Evolutionary conservation across 352 stramenopile genomes (phyloP).

Genomic region (Phytophthora meadii): DNA sequence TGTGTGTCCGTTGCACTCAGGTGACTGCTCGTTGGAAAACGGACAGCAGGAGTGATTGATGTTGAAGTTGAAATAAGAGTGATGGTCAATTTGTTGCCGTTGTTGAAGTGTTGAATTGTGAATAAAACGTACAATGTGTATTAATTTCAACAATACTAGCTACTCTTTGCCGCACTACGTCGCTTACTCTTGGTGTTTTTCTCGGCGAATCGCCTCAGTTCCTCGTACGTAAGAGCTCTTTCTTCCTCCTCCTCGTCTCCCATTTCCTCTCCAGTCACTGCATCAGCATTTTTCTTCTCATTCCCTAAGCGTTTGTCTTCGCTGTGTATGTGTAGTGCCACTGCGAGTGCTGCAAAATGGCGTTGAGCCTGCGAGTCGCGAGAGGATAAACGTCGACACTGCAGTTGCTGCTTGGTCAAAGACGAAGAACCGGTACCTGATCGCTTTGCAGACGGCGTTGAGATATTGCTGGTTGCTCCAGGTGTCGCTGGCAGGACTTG

Average conservation of each 20-base stretch:
- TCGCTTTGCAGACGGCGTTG: slow-evolving; percentile 17
- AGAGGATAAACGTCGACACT: slow-evolving; percentile 42
- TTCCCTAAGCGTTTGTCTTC: slow-evolving; percentile 13
- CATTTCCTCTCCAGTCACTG: slow-evolving; percentile 15
- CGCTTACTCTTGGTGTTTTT: slow-evolving; percentile 53
- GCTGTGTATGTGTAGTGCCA: slow-evolving; percentile 11
- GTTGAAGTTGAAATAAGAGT: slow-evolving; percentile 9
- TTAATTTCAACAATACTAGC: slow-evolving; percentile 2
- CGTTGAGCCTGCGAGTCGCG: slow-evolving; percentile 52
- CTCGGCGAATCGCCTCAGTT: slow-evolving; percentile 69
- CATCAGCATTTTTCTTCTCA: slow-evolving; percentile 21
- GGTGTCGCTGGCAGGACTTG: slow-evolving; percentile 5
- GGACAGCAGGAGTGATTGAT: slow-evolving; percentile 10
- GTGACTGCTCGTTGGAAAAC: slow-evolving; percentile 9
- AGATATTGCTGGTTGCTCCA: slow-evolving; percentile 1
- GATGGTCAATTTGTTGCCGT: slow-evolving; percentile 27
- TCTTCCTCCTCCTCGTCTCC: slow-evolving; percentile 74
- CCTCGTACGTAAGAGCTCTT: slow-evolving; percentile 74
- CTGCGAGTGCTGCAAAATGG: slow-evolving; percentile 48
- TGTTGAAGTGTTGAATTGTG: slow-evolving; percentile 17
- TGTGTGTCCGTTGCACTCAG: slow-evolving; percentile 18
- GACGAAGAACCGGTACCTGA: slow-evolving; percentile 12
- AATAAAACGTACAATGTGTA: no score
- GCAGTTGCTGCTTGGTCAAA: slow-evolving; percentile 42
- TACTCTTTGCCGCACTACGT: slow-evolving; percentile 14